Base-by-base conservation (phyloP, 2,329 filamentous ascomycete genomes). In the Phyllosticta citribraziliensis region DNA sequence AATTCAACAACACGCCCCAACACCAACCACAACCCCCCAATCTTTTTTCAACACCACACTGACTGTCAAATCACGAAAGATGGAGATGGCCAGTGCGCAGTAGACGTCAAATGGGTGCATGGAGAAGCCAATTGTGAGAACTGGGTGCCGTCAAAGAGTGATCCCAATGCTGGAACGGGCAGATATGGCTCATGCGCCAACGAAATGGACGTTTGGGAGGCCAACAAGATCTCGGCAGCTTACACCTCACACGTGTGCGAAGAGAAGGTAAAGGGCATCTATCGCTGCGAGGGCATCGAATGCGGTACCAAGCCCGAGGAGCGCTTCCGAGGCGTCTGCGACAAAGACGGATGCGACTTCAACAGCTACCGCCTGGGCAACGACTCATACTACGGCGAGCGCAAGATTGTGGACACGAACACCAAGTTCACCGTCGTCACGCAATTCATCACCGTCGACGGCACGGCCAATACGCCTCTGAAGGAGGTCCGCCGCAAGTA, bases 151-250 rank as follows among this genome's bases (percentile, higher is more conserved):
- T 82, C 81, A 1, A 64, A 67, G 55, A 81, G 76, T 68, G 83
- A 87, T 67, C 65, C 72, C 65, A 84, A 84, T 69, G 76, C 80
- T 35, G 83, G 83, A 61, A 69, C 73, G 24, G 82, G 81, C 50
- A 72, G 73, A 52, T 74, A 80, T 56, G 85, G 86, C 63, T 78
- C 84, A 50, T 88, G 86, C 81, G 88, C 85, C 72, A 75, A 80
- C 52, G 86, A 88, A 73, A 85, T 88, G 80, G 85, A 88, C 67
- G 79, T 86, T 72, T 88, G 85, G 84, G 85, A 88, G 75, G 85
- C 85, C 66, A 88, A 88, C 79, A 79, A 76, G 66, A 80, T 86
- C 69, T 81, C 84, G 20, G 82, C 80, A 17, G 86, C 86, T 58
- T 80, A 80, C 69, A 88, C 86, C 5, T 84, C 86, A 19, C 86